Conservation (phyloP, 768 basidiomycete species). For the Hericium erinaceus region DNA sequence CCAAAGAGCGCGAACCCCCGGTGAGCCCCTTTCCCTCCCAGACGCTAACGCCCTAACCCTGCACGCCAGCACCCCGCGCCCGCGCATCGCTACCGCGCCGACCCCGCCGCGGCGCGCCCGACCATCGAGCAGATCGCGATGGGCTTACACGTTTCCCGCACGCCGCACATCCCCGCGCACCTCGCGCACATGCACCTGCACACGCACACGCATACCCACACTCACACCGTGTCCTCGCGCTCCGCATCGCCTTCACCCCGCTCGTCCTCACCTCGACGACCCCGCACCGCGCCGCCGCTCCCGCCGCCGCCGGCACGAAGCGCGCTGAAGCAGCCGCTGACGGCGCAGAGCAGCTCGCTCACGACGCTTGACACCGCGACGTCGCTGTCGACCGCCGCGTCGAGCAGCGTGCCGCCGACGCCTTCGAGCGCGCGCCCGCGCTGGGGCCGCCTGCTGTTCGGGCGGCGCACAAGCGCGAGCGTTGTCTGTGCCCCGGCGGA, state of each 20-base stretch:
- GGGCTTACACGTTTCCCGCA: conserved; percentile 71
- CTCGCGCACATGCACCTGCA: conserved; percentile 6
- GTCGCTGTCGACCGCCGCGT: conserved; percentile 30
- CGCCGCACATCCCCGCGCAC: conserved; percentile 53
- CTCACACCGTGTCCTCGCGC: conserved; percentile 6
- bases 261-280: conserved; percentile 1
- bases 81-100: conserved; percentile 24
- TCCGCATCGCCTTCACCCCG: background rate
- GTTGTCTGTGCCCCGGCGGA: background rate
- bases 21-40: background rate
- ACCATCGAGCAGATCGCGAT: conserved; percentile 73
- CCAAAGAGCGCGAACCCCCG: background rate
- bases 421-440: conserved; percentile 21
- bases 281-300: conserved; percentile 20
- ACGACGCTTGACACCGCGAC: conserved; percentile 19
- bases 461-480: background rate
- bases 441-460: conserved; percentile 7
- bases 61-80: conserved; percentile 4
- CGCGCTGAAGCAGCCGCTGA: conserved; percentile 49
- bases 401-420: conserved; percentile 17
- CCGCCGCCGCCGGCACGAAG: conserved; percentile 19
- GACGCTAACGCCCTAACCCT: background rate
- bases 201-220: background rate
- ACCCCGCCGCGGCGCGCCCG: conserved; percentile 35
- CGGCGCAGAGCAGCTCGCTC: conserved; percentile 20